phyloP scores from a whole-genome alignment of 805 yeast genomes.

The Candida saitoana region DNA sequence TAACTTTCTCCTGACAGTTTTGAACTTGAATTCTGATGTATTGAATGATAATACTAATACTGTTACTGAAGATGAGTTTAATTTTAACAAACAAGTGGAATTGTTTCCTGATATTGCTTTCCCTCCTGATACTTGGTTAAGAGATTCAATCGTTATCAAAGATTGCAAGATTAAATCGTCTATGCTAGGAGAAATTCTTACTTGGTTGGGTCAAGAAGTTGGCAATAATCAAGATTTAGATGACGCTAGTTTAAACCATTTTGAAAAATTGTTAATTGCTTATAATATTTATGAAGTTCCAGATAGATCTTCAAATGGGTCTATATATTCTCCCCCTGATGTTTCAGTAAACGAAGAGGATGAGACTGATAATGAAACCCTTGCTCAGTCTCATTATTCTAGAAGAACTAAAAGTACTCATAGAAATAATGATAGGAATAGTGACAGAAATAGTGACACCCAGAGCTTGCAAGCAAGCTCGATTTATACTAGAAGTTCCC shows the following conservation, averaged over 20 bases:
- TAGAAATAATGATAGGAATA: neutral
- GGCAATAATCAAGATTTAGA: constrained; percentile 14
- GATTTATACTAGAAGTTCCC: neutral
- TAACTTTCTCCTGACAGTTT: neutral
- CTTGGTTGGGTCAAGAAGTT: constrained; percentile 22
- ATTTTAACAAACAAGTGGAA: constrained; percentile 13
- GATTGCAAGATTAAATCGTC: constrained; percentile 30
- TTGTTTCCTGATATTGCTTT: constrained; percentile 30
- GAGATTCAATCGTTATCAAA: constrained; percentile 25
- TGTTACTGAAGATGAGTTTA: neutral
- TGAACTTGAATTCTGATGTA: neutral
- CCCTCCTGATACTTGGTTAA: constrained; percentile 37
- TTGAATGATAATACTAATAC: neutral
- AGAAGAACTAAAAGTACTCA: neutral
- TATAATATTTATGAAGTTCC: constrained; percentile 25
- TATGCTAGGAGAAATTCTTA: constrained; percentile 29
- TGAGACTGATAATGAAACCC: constrained; percentile 1
- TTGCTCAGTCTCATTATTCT: neutral
- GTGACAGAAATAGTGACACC: neutral
- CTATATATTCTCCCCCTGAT: neutral
- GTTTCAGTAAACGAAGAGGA: constrained; percentile 7
- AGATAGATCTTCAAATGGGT: neutral
- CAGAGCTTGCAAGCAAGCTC: neutral
- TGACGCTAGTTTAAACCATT: constrained; percentile 24
- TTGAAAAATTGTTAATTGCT: constrained; percentile 30